Conservation (phyloP, 345 rosid genomes). For the Gynandropsis gynandra region DNA sequence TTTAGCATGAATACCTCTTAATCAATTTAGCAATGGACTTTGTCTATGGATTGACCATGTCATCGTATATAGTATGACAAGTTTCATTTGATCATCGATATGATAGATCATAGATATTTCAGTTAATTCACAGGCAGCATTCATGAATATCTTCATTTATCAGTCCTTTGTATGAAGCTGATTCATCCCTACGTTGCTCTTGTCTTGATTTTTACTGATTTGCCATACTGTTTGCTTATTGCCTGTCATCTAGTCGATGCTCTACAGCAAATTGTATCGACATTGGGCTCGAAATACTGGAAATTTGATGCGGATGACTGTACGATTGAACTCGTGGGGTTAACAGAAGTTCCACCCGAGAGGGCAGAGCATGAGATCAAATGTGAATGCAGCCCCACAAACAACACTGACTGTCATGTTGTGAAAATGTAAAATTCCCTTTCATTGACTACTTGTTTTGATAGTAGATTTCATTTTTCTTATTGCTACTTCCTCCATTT, state of each 20-base stretch:
- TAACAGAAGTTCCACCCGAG: slow-evolving; percentile 28
- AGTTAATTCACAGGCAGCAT: no score
- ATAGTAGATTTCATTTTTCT: slow-evolving; percentile 3
- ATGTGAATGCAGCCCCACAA: slow-evolving; percentile 34
- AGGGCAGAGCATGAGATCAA: slow-evolving; percentile 29
- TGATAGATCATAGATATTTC: background rate
- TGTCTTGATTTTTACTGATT: background rate
- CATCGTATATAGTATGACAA: background rate
- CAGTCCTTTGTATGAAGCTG: background rate
- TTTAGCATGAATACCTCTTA: background rate
- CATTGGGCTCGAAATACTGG: slow-evolving; percentile 42
- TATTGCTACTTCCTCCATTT: slow-evolving; percentile 13
- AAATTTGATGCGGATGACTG: slow-evolving; percentile 39
- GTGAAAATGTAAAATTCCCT: slow-evolving; percentile 38
- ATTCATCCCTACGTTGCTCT: slow-evolving; percentile 7
- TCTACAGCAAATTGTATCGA: slow-evolving; percentile 32
- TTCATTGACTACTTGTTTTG: background rate
- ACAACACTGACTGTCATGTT: slow-evolving; percentile 41
- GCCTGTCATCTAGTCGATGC: slow-evolving; percentile 37
- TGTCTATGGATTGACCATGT: no score
- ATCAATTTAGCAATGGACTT: slow-evolving; percentile 1
- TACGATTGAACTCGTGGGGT: slow-evolving; percentile 29
- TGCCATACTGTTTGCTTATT: slow-evolving; percentile 16
- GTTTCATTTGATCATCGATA: background rate
- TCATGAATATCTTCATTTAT: background rate